Percentiles rank a stretch among this genome's conserved stretches.
Evolutionary conservation across 169 alveolate genomes (phyloP).

Genomic region (Eimeria necatrix): DNA sequence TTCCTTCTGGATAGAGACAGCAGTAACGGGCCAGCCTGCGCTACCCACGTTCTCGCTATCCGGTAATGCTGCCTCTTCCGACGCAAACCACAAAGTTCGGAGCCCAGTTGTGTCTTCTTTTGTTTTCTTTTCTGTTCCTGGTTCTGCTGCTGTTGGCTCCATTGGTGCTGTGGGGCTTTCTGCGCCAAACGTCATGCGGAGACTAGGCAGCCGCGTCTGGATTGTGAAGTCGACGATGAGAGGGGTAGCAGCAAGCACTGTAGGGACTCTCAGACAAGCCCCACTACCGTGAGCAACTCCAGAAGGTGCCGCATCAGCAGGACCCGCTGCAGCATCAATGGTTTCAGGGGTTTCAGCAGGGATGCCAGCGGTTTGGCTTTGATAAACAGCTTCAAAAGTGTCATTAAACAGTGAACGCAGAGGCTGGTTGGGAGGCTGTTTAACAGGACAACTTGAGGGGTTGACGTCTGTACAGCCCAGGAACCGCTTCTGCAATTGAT

Average conservation of each 20-base stretch:
- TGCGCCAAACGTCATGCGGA: neutral
- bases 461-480: too few relatives aligned
- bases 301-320: neutral
- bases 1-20: neutral
- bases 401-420: too few relatives aligned
- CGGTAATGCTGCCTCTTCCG: neutral
- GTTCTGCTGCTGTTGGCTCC: neutral
- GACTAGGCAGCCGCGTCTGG: neutral
- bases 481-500: too few relatives aligned
- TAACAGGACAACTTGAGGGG: too few relatives aligned
- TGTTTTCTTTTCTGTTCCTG: conserved; percentile 24
- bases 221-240: conserved; percentile 25
- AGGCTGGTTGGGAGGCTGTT: too few relatives aligned
- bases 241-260: neutral
- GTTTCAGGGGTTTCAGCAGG: neutral
- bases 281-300: neutral
- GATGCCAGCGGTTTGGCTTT: too few relatives aligned
- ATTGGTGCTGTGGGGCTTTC: conserved; percentile 4
- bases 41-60: neutral
- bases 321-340: neutral
- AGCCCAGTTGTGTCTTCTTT: neutral
- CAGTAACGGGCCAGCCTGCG: neutral
- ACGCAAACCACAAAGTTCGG: neutral
- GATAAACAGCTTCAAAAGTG: too few relatives aligned
- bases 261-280: neutral